phyloP scores from a whole-genome alignment of 2,329 filamentous ascomycete species.

The Ambrosiella cleistominuta region DNA sequence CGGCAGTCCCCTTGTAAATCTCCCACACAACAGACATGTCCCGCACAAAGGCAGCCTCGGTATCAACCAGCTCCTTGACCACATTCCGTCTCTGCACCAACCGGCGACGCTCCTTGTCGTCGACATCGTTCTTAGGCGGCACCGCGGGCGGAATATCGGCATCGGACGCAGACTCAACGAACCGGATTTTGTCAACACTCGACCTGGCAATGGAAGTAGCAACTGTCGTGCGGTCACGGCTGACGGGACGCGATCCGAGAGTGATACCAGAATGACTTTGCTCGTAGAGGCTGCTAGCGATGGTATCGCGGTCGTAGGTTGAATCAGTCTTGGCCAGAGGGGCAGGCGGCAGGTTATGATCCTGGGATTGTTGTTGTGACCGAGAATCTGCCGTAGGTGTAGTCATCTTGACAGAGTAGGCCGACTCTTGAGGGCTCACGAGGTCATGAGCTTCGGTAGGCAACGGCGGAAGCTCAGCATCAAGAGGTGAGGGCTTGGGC shows the following conservation, averaged over 20 bases:
- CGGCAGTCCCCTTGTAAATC: constrained; percentile 88
- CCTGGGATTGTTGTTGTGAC: constrained; percentile 22
- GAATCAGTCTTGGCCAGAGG: constrained; percentile 20
- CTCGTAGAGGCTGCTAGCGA: constrained; percentile 12
- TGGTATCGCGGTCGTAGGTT: constrained; percentile 9
- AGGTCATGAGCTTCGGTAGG: constrained; percentile 2
- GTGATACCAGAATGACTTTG: constrained; percentile 24
- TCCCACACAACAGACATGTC: constrained; percentile 97
- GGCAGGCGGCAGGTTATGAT: constrained; percentile 34
- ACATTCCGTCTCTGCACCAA: constrained; percentile 66
- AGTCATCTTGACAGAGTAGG: background rate
- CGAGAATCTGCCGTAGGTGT: background rate
- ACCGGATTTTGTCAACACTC: constrained; percentile 9
- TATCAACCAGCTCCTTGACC: constrained; percentile 83
- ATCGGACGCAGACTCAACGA: constrained; percentile 6
- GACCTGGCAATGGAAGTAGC: constrained; percentile 11
- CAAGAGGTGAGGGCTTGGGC: constrained; percentile 5
- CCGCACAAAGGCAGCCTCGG: constrained; percentile 68
- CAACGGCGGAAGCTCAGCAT: constrained; percentile 10
- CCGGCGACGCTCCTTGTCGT: constrained; percentile 40
- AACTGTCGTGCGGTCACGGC: constrained; percentile 20
- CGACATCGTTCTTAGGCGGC: constrained; percentile 11
- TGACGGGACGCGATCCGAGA: constrained; percentile 27
- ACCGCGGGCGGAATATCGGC: constrained; percentile 10
- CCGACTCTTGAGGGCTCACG: background rate